phyloP scores from a whole-genome alignment of 208 protist species.

The Leishmania lainsoni region DNA sequence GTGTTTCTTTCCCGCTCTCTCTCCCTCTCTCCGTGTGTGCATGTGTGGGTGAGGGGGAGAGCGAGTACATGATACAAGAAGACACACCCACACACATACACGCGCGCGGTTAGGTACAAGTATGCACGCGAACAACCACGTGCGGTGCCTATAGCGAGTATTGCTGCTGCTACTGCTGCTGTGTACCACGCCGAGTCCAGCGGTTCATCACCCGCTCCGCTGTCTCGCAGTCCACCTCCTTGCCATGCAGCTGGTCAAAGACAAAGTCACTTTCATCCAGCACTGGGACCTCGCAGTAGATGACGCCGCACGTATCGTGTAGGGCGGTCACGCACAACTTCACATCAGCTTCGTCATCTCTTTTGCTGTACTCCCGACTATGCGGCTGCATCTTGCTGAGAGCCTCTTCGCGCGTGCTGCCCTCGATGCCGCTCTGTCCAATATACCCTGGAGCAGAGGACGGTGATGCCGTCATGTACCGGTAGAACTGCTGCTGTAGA shows the following conservation, averaged over 20 bases:
- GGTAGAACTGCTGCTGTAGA: slow-evolving; percentile 38
- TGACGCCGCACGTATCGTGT: slow-evolving; percentile 50
- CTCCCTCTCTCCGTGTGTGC: not conserved
- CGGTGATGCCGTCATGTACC: slow-evolving; percentile 11
- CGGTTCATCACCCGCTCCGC: slow-evolving; percentile 50
- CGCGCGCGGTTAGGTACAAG: not conserved
- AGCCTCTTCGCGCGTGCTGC: not conserved
- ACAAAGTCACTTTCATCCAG: slow-evolving; percentile 61
- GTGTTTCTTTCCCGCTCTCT: not conserved
- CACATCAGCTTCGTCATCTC: slow-evolving; percentile 11
- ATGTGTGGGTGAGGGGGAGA: not conserved
- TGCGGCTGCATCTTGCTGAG: not conserved
- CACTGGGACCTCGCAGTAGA: slow-evolving; percentile 63
- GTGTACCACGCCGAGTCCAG: slow-evolving; percentile 49
- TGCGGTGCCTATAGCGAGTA: not conserved
- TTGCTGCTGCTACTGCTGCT: slow-evolving; percentile 3
- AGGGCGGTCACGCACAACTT: slow-evolving; percentile 15
- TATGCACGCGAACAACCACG: not conserved
- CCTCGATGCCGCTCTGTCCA: not conserved
- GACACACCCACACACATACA: not conserved
- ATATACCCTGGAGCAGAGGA: not conserved
- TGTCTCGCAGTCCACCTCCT: slow-evolving; percentile 41
- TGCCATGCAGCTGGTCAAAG: slow-evolving; percentile 61
- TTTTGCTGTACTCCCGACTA: not conserved
- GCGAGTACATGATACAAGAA: not conserved